Evolutionary conservation across 1,139 yeast species (phyloP), one percentile per base, ranked within the genome.

Genomic region (Ogataea hybrid): DNA sequence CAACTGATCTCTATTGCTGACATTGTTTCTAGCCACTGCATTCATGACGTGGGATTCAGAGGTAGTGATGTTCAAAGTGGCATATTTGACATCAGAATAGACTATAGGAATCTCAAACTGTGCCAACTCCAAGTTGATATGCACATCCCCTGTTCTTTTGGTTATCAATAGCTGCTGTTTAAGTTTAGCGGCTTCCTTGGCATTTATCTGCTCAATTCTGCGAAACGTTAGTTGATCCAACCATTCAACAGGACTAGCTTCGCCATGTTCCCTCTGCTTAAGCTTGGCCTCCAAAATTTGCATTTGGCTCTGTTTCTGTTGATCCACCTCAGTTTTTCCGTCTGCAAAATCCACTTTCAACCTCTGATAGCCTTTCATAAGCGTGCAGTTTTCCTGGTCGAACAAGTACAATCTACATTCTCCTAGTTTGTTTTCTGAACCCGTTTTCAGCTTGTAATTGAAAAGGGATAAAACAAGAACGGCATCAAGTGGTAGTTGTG

Each of bases 21-120:
- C 54, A 47, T 48, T 62, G 44, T 48, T 53, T 27, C 47, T 44
- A 2, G 46, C 36, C 32, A 47, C 33, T 18, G 49, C 47, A 40
- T 53, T 57, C n/a, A 47, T 16, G 29, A 39, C 44, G 30, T 50
- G 56, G 6, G 49, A 47, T 10, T 50, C 58, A 4, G 62, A 54
- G 0, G 65, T 58, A 16, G 73, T 65, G 30, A 61, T 58, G 48
- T 50, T 65, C 34, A 55, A 47, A 29, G 60, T 53, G 29, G 75
- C 57, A 57, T 73, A 69, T 50, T 66, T 60, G 7, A 68, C 61
- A 54, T 87, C 95, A 1, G 90, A 79, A 60, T 74, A 90, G 0
- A 90, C 87, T 2, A 90, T 75, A 0, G 96, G 96, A 22, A 85
- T 68, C 51, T 85, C 94, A 63, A 85, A 88, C 46, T 79, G 78